Evolutionary conservation across 352 stramenopile genomes (phyloP).

Genomic region (Phytophthora megakarya): DNA sequence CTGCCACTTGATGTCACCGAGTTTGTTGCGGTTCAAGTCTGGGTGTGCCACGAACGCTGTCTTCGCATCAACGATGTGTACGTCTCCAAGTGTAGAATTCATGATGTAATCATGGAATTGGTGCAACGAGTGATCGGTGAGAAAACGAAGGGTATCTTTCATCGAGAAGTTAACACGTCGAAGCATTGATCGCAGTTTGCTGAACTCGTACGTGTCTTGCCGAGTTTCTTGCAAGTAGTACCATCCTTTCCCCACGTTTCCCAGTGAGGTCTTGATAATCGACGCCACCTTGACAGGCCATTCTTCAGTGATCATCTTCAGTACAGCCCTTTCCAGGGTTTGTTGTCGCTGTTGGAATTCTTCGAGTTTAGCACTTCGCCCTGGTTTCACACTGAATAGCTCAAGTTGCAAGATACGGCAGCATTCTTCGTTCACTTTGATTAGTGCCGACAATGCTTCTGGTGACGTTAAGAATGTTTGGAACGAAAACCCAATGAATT

Average conservation of each 20-base stretch:
- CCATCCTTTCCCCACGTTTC: conserved; percentile 83
- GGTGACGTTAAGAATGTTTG: conserved; percentile 85
- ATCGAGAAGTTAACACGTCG: conserved; percentile 81
- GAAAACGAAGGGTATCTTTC: conserved; percentile 80
- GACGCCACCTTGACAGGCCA: conserved; percentile 75
- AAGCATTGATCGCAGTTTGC: conserved; percentile 77
- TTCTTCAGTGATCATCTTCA: conserved; percentile 85
- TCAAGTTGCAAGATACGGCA: conserved; percentile 81
- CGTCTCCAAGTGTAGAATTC: conserved; percentile 50
- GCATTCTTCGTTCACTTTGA: conserved; percentile 89
- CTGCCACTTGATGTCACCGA: conserved; percentile 82
- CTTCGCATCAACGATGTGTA: conserved; percentile 79
- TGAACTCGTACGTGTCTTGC: conserved; percentile 90
- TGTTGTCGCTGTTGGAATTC: conserved; percentile 88
- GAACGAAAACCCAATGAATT: conserved; percentile 89
- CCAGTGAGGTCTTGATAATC: conserved; percentile 74
- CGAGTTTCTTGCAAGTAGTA: conserved; percentile 85
- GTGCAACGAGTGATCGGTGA: conserved; percentile 75
- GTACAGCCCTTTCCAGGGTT: conserved; percentile 62
- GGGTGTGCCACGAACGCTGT: conserved; percentile 69
- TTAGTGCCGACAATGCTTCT: conserved; percentile 69
- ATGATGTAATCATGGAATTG: conserved; percentile 77
- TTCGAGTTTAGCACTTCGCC: conserved; percentile 81
- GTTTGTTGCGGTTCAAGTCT: conserved; percentile 60
- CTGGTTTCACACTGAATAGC: conserved; percentile 76